phyloP scores from a whole-genome alignment of 2,329 filamentous ascomycete genomes.

The Trichoderma atroviride region DNA sequence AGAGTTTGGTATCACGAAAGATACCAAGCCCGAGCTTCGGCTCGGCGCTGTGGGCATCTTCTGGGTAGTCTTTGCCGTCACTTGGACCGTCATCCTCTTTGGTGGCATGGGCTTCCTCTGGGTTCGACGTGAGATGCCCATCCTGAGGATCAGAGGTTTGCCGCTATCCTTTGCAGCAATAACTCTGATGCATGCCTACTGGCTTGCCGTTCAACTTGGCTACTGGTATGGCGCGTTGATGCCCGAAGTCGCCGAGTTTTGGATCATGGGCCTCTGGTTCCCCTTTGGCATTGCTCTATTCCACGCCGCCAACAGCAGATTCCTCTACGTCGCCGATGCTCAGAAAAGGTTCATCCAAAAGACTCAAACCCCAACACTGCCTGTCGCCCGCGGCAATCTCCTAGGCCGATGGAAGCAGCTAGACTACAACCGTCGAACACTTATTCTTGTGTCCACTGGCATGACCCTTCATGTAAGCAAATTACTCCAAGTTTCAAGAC shows the following conservation, averaged over 20 bases:
- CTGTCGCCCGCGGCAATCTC: constrained; percentile 34
- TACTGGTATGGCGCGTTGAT: constrained; percentile 46
- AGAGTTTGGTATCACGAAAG: constrained; percentile 39
- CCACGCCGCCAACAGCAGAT: constrained; percentile 64
- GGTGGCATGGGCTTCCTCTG: constrained; percentile 47
- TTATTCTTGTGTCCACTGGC: constrained; percentile 54
- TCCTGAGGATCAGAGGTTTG: constrained; percentile 47
- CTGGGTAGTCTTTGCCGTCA: constrained; percentile 42
- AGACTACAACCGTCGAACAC: constrained; percentile 53
- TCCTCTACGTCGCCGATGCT: constrained; percentile 59
- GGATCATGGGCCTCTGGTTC: constrained; percentile 68
- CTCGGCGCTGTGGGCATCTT: constrained; percentile 47
- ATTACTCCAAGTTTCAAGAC: neutral
- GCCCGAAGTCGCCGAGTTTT: constrained; percentile 61
- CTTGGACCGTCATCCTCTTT: constrained; percentile 46
- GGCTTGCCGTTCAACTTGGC: constrained; percentile 44
- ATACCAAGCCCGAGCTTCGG: constrained; percentile 38
- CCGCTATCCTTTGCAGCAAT: constrained; percentile 47
- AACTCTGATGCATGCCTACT: constrained; percentile 47
- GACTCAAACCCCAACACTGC: constrained; percentile 23
- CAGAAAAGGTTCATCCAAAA: constrained; percentile 49
- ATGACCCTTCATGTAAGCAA: constrained; percentile 58
- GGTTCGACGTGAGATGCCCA: constrained; percentile 44
- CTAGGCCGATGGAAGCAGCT: constrained; percentile 44
- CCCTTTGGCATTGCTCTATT: constrained; percentile 68